Evolutionary conservation across 768 basidiomycete species (phyloP).

Genomic region (Hemileccinum rubropunctum): DNA sequence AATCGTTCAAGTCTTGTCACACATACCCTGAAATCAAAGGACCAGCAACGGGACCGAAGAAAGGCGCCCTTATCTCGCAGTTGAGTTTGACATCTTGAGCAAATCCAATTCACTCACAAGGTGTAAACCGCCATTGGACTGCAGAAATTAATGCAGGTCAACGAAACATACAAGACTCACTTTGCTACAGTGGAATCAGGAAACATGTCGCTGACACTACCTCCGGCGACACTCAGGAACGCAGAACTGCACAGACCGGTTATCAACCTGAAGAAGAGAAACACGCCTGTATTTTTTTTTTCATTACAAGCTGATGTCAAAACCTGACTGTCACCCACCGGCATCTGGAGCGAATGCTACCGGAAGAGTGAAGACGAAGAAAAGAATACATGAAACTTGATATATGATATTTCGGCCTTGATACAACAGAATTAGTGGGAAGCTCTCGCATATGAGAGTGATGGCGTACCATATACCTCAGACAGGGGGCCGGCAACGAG

Average conservation of each 20-base stretch:
- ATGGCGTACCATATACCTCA: slow-evolving; percentile 32
- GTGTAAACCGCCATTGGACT: slow-evolving; percentile 60
- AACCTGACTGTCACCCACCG: slow-evolving; percentile 30
- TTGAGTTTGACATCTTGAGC: not conserved
- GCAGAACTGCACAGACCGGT: slow-evolving; percentile 54
- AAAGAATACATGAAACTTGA: slow-evolving; percentile 52
- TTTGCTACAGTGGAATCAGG: slow-evolving; percentile 53
- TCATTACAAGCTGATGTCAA: not conserved
- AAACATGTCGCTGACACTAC: slow-evolving; percentile 59
- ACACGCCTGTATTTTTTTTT: slow-evolving; percentile 43
- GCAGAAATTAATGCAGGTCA: slow-evolving; percentile 5
- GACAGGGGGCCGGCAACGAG: slow-evolving; percentile 41
- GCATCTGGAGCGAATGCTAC: slow-evolving; percentile 72
- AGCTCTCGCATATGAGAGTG: not conserved
- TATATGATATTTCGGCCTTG: slow-evolving; percentile 66
- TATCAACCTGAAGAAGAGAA: slow-evolving; percentile 59
- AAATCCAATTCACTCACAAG: slow-evolving; percentile 23
- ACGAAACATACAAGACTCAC: slow-evolving; percentile 36
- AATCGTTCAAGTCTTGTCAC: not conserved
- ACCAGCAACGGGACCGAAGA: slow-evolving; percentile 53
- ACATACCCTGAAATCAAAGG: slow-evolving; percentile 60
- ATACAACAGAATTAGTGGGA: not conserved
- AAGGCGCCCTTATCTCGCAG: slow-evolving; percentile 38
- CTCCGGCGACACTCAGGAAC: slow-evolving; percentile 62
- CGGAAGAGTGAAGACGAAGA: slow-evolving; percentile 65